Evolutionary conservation across 75 land plant species (phyloP).

Genomic region (Sequoiadendron giganteum): DNA sequence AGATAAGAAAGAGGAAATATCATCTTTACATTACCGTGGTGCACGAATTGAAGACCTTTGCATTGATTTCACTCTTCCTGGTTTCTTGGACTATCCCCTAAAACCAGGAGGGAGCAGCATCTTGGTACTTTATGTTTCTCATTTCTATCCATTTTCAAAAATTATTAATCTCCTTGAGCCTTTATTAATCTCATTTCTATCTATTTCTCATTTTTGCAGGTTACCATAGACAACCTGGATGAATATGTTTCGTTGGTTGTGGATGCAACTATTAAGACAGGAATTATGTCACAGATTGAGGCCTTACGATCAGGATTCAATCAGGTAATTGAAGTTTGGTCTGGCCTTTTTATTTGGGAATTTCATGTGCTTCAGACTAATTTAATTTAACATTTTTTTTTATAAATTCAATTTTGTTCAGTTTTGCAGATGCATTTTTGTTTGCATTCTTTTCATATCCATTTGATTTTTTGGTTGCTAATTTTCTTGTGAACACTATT

Average conservation of each 20-base stretch:
- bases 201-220: slow-evolving; percentile 29
- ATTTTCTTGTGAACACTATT: background rate
- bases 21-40: slow-evolving; percentile 31
- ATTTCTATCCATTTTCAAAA: background rate
- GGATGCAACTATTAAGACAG: slow-evolving; percentile 68
- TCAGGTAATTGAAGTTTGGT: slow-evolving; percentile 36
- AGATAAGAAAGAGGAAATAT: slow-evolving; percentile 4
- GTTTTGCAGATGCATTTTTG: background rate
- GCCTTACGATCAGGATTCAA: slow-evolving; percentile 76
- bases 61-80: slow-evolving; percentile 85
- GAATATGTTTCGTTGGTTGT: slow-evolving; percentile 67
- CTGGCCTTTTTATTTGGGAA: background rate
- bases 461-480: background rate
- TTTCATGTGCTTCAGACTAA: background rate
- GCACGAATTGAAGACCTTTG: slow-evolving; percentile 69
- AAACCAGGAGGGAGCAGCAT: slow-evolving; percentile 25
- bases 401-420: background rate
- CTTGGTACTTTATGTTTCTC: slow-evolving; percentile 36
- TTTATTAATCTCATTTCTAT: background rate
- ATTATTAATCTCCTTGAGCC: background rate
- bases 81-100: slow-evolving; percentile 62
- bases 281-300: slow-evolving; percentile 63
- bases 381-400: background rate
- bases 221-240: slow-evolving; percentile 48
- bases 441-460: background rate